phyloP scores from a whole-genome alignment of 768 basidiomycete genomes.

The Pisolithus orientalis region DNA sequence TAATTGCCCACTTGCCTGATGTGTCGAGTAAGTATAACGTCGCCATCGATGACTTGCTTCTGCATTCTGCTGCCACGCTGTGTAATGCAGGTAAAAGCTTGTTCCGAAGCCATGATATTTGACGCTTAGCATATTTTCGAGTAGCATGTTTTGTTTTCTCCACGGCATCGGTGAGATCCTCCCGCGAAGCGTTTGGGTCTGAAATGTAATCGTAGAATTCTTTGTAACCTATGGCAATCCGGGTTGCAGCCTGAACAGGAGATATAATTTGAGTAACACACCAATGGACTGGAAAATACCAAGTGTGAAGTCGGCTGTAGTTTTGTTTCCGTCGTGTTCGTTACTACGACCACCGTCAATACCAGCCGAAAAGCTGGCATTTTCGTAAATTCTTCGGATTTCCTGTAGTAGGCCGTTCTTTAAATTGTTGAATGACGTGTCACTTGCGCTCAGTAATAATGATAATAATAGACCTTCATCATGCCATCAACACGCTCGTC shows the following conservation, averaged over 20 bases:
- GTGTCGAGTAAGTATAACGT: conserved; percentile 63
- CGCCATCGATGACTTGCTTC: conserved; percentile 19
- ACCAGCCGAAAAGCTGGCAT: conserved; percentile 7
- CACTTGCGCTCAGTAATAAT: background rate
- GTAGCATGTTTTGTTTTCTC: conserved; percentile 84
- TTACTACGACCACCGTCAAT: background rate
- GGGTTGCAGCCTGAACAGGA: background rate
- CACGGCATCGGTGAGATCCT: conserved; percentile 48
- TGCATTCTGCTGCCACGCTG: conserved; percentile 36
- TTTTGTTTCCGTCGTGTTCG: background rate
- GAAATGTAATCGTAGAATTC: conserved; percentile 74
- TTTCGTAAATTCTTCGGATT: conserved; percentile 47
- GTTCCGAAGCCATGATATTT: conserved; percentile 88
- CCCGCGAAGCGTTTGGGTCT: conserved; percentile 32
- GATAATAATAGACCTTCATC: conserved; percentile 54
- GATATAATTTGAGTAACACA: conserved; percentile 20
- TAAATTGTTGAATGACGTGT: conserved; percentile 4
- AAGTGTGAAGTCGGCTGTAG: conserved; percentile 51
- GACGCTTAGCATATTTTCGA: conserved; percentile 84
- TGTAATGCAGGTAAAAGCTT: conserved; percentile 75
- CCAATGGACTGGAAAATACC: conserved; percentile 97
- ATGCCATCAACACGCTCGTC: conserved; percentile 83
- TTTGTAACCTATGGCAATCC: conserved; percentile 64
- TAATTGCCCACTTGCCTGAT: conserved; percentile 38
- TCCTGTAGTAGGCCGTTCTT: conserved; percentile 80